These are phyloP conservation scores for Phialophora chinensis DNA, from an alignment of 2,329 filamentous ascomycete genomes.

Conservation along the genomic window DNA sequence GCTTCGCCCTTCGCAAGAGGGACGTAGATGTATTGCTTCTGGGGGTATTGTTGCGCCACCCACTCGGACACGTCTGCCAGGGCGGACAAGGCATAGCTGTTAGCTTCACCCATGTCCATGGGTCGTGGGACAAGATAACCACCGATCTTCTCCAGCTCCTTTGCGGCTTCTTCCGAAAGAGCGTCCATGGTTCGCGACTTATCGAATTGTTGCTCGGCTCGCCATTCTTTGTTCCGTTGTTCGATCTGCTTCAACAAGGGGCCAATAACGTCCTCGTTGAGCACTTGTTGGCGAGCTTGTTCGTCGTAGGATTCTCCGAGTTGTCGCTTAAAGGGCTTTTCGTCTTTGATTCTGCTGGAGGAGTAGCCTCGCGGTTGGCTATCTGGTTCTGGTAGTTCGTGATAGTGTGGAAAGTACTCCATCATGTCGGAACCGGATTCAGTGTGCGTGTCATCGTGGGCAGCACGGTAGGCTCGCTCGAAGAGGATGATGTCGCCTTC, in stretches of 20 bases:
- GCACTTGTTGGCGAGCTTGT: slow-evolving; percentile 35
- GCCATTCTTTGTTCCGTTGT: slow-evolving; percentile 30
- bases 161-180: slow-evolving; percentile 32
- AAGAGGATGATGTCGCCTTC: slow-evolving; percentile 50
- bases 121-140: slow-evolving; percentile 29
- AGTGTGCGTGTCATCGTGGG: slow-evolving; percentile 51
- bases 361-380: slow-evolving; percentile 36
- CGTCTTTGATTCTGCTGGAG: slow-evolving; percentile 37
- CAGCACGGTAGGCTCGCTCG: slow-evolving; percentile 47
- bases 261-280: slow-evolving; percentile 38
- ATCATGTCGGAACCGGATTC: slow-evolving; percentile 45
- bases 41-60: slow-evolving; percentile 24
- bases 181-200: slow-evolving; percentile 32
- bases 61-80: slow-evolving; percentile 39
- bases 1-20: slow-evolving; percentile 30
- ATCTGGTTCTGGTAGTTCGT: slow-evolving; percentile 37
- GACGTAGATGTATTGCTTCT: slow-evolving; percentile 28
- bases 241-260: slow-evolving; percentile 36
- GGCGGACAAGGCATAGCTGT: slow-evolving; percentile 34
- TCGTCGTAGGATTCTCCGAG: slow-evolving; percentile 34
- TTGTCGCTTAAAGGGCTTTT: slow-evolving; percentile 37
- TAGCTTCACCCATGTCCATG: slow-evolving; percentile 21
- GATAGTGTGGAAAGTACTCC: slow-evolving; percentile 39
- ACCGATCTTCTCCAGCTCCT: slow-evolving; percentile 32
- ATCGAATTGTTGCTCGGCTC: slow-evolving; percentile 21